Evolutionary conservation across 2,329 filamentous ascomycete species (phyloP).

Genomic region (Cordyceps javanica): DNA sequence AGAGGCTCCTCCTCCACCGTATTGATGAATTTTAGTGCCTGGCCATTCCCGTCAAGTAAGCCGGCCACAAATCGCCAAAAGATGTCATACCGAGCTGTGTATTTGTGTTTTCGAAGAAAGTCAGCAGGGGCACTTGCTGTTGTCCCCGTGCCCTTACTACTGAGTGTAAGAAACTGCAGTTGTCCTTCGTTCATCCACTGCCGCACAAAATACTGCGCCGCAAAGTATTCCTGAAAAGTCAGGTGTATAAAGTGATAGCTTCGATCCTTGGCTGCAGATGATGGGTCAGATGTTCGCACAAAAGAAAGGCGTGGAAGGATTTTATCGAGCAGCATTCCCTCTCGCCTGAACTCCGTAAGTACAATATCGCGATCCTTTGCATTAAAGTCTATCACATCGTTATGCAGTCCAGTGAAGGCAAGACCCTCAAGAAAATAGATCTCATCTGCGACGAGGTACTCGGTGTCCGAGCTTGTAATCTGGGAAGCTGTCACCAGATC

Average conservation of each 20-base stretch:
- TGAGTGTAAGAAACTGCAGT: constrained; percentile 13
- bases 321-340: not conserved
- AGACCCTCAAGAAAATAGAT: constrained; percentile 20
- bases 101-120: constrained; percentile 32
- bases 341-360: too few relatives aligned
- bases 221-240: constrained; percentile 38
- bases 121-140: not conserved
- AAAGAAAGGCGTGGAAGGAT: constrained; percentile 28
- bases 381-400: constrained; percentile 20
- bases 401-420: constrained; percentile 31
- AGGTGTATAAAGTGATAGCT: constrained; percentile 36
- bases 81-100: constrained; percentile 31
- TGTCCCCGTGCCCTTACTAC: too few relatives aligned
- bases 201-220: constrained; percentile 31
- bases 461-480: too few relatives aligned
- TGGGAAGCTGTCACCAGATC: too few relatives aligned
- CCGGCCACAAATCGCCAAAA: constrained; percentile 37
- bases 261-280: constrained; percentile 14
- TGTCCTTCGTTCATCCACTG: constrained; percentile 20
- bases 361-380: not conserved
- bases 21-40: constrained; percentile 22
- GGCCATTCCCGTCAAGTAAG: constrained; percentile 20
- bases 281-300: constrained; percentile 27
- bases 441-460: too few relatives aligned
- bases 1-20: constrained; percentile 26